Conservation (phyloP, 768 basidiomycete genomes). For the Suillus bovinus region DNA sequence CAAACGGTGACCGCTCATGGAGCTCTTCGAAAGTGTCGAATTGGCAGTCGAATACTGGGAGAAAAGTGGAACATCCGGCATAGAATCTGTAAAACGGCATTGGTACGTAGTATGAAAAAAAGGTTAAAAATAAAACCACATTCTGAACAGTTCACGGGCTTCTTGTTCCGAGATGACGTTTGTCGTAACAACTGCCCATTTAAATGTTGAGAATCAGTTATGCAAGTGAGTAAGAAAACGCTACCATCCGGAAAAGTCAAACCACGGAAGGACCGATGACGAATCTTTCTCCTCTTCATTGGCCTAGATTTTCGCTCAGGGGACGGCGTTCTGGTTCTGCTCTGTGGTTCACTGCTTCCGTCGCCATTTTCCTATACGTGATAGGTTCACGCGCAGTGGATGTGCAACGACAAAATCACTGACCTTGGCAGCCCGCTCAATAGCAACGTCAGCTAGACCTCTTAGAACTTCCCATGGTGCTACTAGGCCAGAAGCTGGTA, state of each 20-base stretch:
- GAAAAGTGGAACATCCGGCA: conserved; percentile 87
- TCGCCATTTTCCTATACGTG: conserved; percentile 69
- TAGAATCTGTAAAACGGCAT: conserved; percentile 63
- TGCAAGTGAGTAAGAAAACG: conserved; percentile 7
- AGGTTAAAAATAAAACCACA: conserved; percentile 43
- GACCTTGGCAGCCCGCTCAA: conserved; percentile 77
- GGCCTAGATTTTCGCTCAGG: conserved; percentile 71
- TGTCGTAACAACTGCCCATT: conserved; percentile 73
- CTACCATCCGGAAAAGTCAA: conserved; percentile 80
- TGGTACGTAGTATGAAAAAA: conserved; percentile 13
- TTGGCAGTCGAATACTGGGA: conserved; percentile 82
- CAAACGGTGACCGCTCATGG: conserved; percentile 89
- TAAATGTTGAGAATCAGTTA: conserved; percentile 11
- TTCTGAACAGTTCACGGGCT: conserved; percentile 82
- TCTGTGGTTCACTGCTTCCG: conserved; percentile 66
- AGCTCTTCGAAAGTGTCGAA: conserved; percentile 87
- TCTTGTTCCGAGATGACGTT: conserved; percentile 78
- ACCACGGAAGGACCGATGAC: conserved; percentile 57
- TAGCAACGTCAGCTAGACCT: conserved; percentile 79
- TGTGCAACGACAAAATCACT: conserved; percentile 14
- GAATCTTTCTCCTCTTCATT: conserved; percentile 68
- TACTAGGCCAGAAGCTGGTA: conserved; percentile 79
- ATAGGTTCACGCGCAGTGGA: conserved; percentile 7
- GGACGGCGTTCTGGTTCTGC: conserved; percentile 71
- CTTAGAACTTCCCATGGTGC: conserved; percentile 87